Base-by-base conservation (phyloP, 257 asterid species). In the Solanum clarkiae region DNA sequence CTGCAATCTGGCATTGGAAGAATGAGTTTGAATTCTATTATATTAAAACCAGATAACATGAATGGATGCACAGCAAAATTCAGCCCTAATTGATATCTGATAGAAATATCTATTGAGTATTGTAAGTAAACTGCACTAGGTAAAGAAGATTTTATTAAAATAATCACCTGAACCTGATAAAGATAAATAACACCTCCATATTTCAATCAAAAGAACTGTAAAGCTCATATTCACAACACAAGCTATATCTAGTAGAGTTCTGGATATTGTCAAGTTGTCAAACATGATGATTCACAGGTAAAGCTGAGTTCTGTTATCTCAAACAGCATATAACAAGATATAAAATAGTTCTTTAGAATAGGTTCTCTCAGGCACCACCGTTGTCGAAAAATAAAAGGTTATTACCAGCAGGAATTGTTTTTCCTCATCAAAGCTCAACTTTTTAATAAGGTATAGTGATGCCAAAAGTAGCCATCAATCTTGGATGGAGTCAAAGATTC, bases 1-100 rank as follows among this genome's bases (percentile, higher is more conserved):
- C 99, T 7, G 99, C 98, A 89, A 95, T 94, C 99, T 96, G 90
- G 86, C 59, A 86, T 57, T 77, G 84, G 86, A 40, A 82, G 45
- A 70, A 56, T 59, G 49, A 36, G 71, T 81, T 87, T 14, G 16
- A 56, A 54, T 53, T 79, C 83, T 53, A 51, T 79, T 79, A 53
- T 29, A 79, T 17, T 2, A 20, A 44, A 57, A 72, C 40, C 49
- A 79, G 29, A 53, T 17, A 26, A 79, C 45, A 53, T 79, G 82
- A 79, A 79, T 53, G 7, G 62, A 79, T 51, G 82, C 82, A 49
- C 42, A 75, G 7, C 7, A 49, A 7, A 49, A 75, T 75, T 79
- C 82, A 17, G 22, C 82, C 49, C 62, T 53, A 77, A 79, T 26
- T 1, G 14, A 11, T 54, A 79, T 53, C 82, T 79, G 47, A 79